phyloP scores from a whole-genome alignment of 805 yeast genomes.

The Vanderwaltozyma polyspora region DNA sequence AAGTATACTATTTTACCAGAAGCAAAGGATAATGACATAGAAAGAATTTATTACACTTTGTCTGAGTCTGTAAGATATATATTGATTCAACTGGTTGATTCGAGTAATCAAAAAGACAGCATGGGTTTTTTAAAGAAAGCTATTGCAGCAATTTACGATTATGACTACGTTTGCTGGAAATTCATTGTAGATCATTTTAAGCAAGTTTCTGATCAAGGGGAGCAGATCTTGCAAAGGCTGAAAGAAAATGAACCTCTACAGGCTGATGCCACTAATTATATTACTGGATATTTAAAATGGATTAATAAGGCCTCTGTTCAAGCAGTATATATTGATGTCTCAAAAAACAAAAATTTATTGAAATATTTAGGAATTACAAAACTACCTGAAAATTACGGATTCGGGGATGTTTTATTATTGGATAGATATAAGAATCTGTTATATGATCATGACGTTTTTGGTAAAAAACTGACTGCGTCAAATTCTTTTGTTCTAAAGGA shows the following conservation, averaged over 20 bases:
- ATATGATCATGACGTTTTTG: constrained; percentile 28
- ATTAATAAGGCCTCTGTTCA: constrained; percentile 33
- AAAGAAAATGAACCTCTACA: too few relatives aligned
- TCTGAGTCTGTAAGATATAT: too few relatives aligned
- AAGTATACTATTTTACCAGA: too few relatives aligned
- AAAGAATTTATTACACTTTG: too few relatives aligned
- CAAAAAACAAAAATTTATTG: constrained; percentile 26
- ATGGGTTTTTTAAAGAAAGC: background rate
- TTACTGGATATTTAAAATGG: constrained; percentile 31
- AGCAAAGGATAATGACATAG: too few relatives aligned
- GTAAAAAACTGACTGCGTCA: constrained; percentile 21
- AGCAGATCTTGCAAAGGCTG: background rate
- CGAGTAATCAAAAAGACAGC: background rate
- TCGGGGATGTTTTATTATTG: constrained; percentile 50
- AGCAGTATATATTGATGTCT: constrained; percentile 42
- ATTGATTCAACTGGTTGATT: constrained; percentile 1
- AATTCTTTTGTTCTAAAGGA: background rate
- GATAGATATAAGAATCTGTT: constrained; percentile 28
- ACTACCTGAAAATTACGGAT: constrained; percentile 5
- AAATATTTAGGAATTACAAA: constrained; percentile 13
- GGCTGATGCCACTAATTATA: background rate
- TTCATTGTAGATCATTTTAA: background rate
- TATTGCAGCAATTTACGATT: background rate
- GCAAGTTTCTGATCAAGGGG: background rate
- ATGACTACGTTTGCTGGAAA: background rate